Conservation (phyloP, 2,329 filamentous ascomycete species). For the Ambrosiella beaveri region DNA sequence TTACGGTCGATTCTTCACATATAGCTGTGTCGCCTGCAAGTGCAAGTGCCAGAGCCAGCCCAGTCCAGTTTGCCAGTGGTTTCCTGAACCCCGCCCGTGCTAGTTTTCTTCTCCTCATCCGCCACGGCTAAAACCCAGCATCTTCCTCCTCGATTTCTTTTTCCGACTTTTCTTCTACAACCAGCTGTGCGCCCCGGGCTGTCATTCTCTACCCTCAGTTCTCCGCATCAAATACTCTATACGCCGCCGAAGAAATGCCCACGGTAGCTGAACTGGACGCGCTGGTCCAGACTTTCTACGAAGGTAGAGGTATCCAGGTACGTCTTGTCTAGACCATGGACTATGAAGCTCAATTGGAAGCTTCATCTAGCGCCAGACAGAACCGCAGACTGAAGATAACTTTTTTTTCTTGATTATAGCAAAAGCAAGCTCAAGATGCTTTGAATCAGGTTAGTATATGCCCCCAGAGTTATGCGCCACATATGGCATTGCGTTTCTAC, state of each 20-base stretch:
- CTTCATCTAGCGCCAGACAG: not conserved
- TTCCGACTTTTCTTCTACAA: conserved; percentile 14
- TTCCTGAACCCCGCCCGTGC: conserved; percentile 13
- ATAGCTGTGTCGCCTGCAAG: conserved; percentile 1
- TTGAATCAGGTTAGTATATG: conserved; percentile 63
- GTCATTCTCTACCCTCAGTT: conserved; percentile 5
- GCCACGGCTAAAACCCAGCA: conserved; percentile 10
- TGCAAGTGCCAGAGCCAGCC: conserved; percentile 1
- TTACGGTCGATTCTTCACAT: not conserved
- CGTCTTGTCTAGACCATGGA: conserved; percentile 20
- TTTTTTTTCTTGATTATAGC: conserved; percentile 33
- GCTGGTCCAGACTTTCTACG: conserved; percentile 92
- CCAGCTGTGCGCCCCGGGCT: conserved; percentile 11
- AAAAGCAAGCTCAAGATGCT: conserved; percentile 88
- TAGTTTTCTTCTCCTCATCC: conserved; percentile 13
- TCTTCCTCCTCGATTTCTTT: conserved; percentile 10
- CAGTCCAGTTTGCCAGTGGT: conserved; percentile 8
- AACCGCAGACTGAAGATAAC: conserved; percentile 7
- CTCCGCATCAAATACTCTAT: not conserved
- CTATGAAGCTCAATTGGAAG: conserved; percentile 1
- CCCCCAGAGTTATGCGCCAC: conserved; percentile 12
- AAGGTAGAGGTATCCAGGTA: conserved; percentile 87
- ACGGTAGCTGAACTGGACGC: conserved; percentile 89
- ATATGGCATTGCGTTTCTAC: not conserved
- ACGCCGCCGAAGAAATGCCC: conserved; percentile 33